These are phyloP conservation scores for Blastomyces parvus DNA, from an alignment of 2,329 filamentous ascomycete genomes.

Conservation along the genomic window DNA sequence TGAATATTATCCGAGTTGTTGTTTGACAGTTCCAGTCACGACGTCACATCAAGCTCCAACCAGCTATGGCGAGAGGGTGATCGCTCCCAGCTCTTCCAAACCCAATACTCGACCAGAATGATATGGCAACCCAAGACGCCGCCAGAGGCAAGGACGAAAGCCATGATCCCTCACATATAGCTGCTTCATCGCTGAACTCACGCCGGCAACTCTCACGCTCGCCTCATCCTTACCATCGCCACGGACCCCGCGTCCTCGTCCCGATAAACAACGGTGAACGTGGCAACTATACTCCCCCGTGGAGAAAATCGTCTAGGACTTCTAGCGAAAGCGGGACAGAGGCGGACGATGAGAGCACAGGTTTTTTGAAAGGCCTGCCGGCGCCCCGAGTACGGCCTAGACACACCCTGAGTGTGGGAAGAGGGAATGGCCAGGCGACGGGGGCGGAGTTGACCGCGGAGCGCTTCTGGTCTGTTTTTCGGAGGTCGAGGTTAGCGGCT, in stretches of 20 bases:
- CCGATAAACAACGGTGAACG: constrained; percentile 25
- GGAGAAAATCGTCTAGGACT: constrained; percentile 46
- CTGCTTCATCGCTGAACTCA: constrained; percentile 4
- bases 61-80: constrained; percentile 1
- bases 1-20: not conserved
- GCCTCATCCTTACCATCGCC: constrained; percentile 22
- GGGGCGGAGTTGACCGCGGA: constrained; percentile 24
- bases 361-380: constrained; percentile 70
- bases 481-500: constrained; percentile 19
- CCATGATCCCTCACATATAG: constrained; percentile 9
- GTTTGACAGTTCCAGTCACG: not conserved
- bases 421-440: constrained; percentile 20
- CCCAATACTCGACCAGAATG: constrained; percentile 19
- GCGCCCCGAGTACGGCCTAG: constrained; percentile 61
- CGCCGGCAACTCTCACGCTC: constrained; percentile 17
- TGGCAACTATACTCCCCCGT: constrained; percentile 19
- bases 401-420: constrained; percentile 59
- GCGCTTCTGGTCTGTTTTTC: constrained; percentile 23
- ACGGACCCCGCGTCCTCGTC: constrained; percentile 13
- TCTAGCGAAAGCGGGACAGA: constrained; percentile 88
- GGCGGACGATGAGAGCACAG: constrained; percentile 77
- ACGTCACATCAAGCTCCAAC: not conserved
- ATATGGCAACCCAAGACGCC: constrained; percentile 26
- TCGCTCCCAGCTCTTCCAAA: not conserved
- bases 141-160: constrained; percentile 22